Base-by-base conservation (phyloP, 2,329 filamentous ascomycete genomes). In the Cercospora nicotianae region DNA sequence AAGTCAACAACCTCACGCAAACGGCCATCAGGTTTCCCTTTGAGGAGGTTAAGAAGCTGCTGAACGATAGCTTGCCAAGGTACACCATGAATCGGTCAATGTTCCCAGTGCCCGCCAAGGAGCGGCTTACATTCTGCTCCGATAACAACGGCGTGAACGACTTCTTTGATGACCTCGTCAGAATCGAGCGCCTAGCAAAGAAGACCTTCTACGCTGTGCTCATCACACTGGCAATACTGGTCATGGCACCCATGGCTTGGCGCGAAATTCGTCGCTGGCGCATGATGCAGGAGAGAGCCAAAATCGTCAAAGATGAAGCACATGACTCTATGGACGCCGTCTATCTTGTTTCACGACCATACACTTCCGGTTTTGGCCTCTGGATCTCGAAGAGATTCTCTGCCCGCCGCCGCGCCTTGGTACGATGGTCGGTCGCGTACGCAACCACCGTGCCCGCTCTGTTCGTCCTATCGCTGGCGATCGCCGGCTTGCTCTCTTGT, bases 321-420 rank as follows among this genome's bases (percentile, higher is more conserved):
- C 89, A 89, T 76, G 93, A 98, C 75, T 87, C 91, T 0, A 89
- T 97, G 85, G 94, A 98, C 77, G 89, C 94, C 39, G 87, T 96
- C 51, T 96, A 97, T 80, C 91, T 97, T 72, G 89, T 90, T 33
- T 94, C 92, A 36, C 88, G 93, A 23, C 93, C 94, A 1, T 88
- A 90, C 73, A 92, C 93, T 0, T 87, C 92, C 1, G 85, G 85
- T 1, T 81, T 86, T 30, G 94, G 94, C 48, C 86, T 97, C 77
- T 90, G 87, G 80, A 73, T 91, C 20, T 87, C 91, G 6, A 86
- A 85, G 62, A 85, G 83, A 67, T 89, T 94, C 80, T 87, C 79
- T 81, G 80, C 80, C 75, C 85, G 90, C 72, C 86, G 87, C 62
- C 90, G 93, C 78, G 87, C 91, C 57, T 85, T 97, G 51, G 85